Evolutionary conservation across 345 rosid genomes (phyloP), one percentile per base, ranked within the genome.

Genomic region (Isatis tinctoria): DNA sequence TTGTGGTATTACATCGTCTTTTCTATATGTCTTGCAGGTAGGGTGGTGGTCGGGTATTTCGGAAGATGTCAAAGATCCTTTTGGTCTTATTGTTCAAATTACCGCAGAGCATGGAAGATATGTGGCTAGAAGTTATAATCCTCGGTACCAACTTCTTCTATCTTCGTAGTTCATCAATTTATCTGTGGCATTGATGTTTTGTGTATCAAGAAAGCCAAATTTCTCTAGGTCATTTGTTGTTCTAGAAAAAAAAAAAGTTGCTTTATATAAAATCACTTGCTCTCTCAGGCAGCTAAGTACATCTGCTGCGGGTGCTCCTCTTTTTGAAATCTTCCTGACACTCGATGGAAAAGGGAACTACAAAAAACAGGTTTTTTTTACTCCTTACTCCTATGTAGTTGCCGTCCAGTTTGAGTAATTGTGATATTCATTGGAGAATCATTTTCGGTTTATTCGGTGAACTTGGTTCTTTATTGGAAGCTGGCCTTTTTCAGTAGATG

Each of bases 11-110:
- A 32, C 13, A 49, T 48, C 26, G 4, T 71, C 17, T 64, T 49
- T 10, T 71, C 40, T 64, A 9, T 59, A 8, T 78, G 64, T 41
- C 57, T 77, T 77, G 27, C 49, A 94, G 98, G 88, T 94, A 74
- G 98, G 98, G 59, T 94, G 98, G 98, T 94, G 98, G 97, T 84
- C 97, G 40, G 98, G 98, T 40, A 78, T 85, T 52, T 87, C 98
- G 0, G 85, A 88, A 63, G 91, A 89, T 85, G 83, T 61, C 67
- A 81, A 84, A 35, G 90, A 90, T 82, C 96, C 98, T 60, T 84
- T 83, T 60, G 98, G 98, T 78, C 79, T 94, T 68, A 87, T 94
- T 76, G 83, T 94, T 71, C 86, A 81, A 48, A 87, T 94, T 65
- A 94, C 96, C 74, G 90, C 98, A 12, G 98, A 94, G 82, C 95